Evolutionary conservation across 257 asterid species (phyloP).

Genomic region (Catharanthus roseus): DNA sequence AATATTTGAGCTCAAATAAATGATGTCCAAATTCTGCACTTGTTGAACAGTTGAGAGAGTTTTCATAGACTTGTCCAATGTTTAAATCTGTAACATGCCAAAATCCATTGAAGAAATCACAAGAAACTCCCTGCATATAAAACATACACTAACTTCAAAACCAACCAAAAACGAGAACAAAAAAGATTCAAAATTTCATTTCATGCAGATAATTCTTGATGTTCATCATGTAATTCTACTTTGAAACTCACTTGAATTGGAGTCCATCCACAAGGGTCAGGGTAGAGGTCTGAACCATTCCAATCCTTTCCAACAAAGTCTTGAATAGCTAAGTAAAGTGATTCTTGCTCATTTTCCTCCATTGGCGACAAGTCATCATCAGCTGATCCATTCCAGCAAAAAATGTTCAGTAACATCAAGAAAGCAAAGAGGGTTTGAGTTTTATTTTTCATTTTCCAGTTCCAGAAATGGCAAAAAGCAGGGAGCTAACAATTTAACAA

Average conservation of each 20-base stretch:
- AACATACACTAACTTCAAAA: background rate
- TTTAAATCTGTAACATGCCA: conserved; percentile 33
- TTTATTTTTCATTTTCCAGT: background rate
- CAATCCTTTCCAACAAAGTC: conserved; percentile 32
- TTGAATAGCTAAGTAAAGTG: conserved; percentile 28
- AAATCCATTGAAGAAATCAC: conserved; percentile 33
- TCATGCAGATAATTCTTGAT: background rate
- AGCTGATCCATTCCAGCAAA: conserved; percentile 9
- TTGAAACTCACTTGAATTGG: conserved; percentile 26
- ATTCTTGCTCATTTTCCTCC: conserved; percentile 23
- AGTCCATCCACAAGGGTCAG: conserved; percentile 43
- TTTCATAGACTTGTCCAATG: conserved; percentile 30
- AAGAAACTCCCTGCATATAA: conserved; percentile 29
- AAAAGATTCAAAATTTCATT: background rate
- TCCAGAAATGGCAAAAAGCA: background rate
- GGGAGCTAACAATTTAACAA: background rate
- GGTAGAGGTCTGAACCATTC: conserved; percentile 36
- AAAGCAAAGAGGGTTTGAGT: background rate
- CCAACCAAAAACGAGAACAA: background rate
- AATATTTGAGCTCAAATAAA: conserved; percentile 24
- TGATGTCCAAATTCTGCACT: conserved; percentile 19
- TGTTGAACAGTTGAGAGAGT: conserved; percentile 30
- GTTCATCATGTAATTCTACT: background rate
- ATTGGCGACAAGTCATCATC: conserved; percentile 20
- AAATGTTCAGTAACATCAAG: background rate